A percentile compares a stretch with the other conserved stretches of the same genome.
These are phyloP conservation scores for Phyllosticta citrichinensis DNA, from an alignment of 2,329 filamentous ascomycete species.

Conservation along the genomic window DNA sequence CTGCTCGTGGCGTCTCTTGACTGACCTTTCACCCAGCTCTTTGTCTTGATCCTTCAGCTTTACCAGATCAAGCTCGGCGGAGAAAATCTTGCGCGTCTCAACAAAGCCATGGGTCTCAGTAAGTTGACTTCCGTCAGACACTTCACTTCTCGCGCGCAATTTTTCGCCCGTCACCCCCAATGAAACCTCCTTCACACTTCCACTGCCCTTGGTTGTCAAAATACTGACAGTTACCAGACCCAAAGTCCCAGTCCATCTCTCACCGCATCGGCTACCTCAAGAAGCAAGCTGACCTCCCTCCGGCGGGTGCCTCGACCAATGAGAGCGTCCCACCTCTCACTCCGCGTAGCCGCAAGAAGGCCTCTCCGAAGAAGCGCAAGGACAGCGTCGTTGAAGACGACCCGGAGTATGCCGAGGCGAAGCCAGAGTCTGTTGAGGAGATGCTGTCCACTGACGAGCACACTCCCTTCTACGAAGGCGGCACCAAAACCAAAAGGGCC, in stretches of 20 bases:
- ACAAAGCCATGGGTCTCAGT: slow-evolving; percentile 2
- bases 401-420: not conserved
- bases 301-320: too few species aligned
- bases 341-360: not conserved
- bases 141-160: not conserved
- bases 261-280: slow-evolving; percentile 1
- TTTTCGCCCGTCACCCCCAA: not conserved
- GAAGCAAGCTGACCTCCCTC: too few species aligned
- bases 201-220: too few species aligned
- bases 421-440: not conserved
- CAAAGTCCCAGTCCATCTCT: not conserved
- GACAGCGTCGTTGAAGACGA: not conserved
- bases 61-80: not conserved
- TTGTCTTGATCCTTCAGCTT: not conserved
- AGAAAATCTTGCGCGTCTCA: not conserved
- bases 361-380: not conserved
- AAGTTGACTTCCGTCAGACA: not conserved
- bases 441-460: not conserved
- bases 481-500: not conserved
- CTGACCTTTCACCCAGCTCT: not conserved
- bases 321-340: too few species aligned
- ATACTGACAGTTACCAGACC: not conserved
- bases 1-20: not conserved
- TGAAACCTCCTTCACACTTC: not conserved
- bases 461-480: not conserved